phyloP scores from a whole-genome alignment of 1,139 yeast genomes.

The Chernovozyma sophiae-reginae region DNA sequence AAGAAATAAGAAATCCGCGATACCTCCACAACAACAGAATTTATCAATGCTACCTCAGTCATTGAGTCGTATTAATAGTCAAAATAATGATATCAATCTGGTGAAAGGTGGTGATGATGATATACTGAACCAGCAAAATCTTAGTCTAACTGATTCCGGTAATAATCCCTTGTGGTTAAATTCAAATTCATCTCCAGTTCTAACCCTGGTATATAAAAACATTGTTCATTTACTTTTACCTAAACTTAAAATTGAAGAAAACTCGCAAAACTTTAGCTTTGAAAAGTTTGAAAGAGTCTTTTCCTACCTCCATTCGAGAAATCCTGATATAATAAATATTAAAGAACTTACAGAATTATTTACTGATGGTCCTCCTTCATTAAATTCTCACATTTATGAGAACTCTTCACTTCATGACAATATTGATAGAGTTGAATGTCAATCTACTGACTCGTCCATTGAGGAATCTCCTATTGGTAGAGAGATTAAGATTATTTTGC shows the following conservation, averaged over 20 bases:
- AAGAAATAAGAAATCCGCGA: slow-evolving; percentile 37
- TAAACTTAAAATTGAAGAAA: slow-evolving; percentile 37
- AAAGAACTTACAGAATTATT: slow-evolving; percentile 23
- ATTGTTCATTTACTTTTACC: slow-evolving; percentile 47
- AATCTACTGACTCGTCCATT: slow-evolving; percentile 15
- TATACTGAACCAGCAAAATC: not conserved
- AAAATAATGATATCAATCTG: not conserved
- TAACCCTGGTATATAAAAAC: slow-evolving; percentile 19
- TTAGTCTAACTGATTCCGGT: not conserved
- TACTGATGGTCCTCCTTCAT: slow-evolving; percentile 18
- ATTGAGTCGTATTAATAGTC: not conserved
- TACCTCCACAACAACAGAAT: slow-evolving; percentile 5
- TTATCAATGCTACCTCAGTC: slow-evolving; percentile 2
- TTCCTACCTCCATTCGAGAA: slow-evolving; percentile 20
- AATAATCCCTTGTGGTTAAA: not conserved
- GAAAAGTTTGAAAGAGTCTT: slow-evolving; percentile 28
- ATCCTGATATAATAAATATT: slow-evolving; percentile 13
- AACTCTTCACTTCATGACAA: slow-evolving; percentile 7
- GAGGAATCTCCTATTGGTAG: slow-evolving; percentile 20
- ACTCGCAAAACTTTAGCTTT: slow-evolving; percentile 28
- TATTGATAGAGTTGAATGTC: slow-evolving; percentile 9
- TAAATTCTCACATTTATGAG: slow-evolving; percentile 1
- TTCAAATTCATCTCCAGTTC: slow-evolving; percentile 12
- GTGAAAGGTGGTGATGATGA: not conserved
- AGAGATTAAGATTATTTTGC: slow-evolving; percentile 67